phyloP scores from a whole-genome alignment of 768 basidiomycete species.

The Pilatotrama ljubarskyi region DNA sequence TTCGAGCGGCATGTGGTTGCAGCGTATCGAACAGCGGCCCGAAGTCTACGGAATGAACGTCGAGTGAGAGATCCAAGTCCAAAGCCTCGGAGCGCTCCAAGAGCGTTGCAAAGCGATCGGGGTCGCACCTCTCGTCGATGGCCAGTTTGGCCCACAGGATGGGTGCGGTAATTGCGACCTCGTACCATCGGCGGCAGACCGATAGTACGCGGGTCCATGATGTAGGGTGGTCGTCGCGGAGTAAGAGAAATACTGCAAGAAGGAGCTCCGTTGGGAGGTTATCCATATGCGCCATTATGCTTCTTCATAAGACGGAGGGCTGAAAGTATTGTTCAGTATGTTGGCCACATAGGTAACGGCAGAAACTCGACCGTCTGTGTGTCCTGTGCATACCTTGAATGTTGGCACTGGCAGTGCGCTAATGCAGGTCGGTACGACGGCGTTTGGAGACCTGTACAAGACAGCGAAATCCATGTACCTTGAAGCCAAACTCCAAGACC shows the following conservation, averaged over 20 bases:
- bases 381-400: no score
- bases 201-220: neutral
- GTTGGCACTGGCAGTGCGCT: no score
- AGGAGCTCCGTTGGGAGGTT: slow-evolving; percentile 3
- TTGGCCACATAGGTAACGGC: no score
- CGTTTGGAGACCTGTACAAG: no score
- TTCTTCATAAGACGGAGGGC: no score
- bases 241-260: neutral
- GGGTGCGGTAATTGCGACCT: neutral
- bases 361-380: no score
- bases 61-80: neutral
- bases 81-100: neutral
- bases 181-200: slow-evolving; percentile 6
- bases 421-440: no score
- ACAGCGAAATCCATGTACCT: no score
- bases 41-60: neutral
- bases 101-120: neutral
- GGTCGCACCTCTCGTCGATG: neutral
- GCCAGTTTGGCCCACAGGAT: neutral
- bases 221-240: neutral
- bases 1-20: neutral
- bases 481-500: no score
- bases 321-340: no score
- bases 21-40: neutral
- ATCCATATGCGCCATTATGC: neutral